Conservation (phyloP, 768 basidiomycete genomes). For the Suillus spraguei region DNA sequence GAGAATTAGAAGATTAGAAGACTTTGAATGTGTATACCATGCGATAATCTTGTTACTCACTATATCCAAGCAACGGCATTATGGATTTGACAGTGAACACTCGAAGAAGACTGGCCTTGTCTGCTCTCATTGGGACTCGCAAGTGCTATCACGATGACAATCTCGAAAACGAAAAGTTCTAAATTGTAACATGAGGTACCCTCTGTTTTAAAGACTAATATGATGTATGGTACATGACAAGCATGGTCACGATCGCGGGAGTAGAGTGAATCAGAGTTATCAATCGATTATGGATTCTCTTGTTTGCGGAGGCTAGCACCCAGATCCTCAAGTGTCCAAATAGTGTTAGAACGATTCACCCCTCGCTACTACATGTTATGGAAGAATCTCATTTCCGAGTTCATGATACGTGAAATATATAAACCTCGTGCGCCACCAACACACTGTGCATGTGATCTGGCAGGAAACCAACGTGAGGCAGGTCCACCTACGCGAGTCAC, state of each 20-base stretch:
- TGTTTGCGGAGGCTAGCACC: not conserved
- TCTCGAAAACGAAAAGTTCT: too few species aligned
- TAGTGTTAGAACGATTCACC: not conserved
- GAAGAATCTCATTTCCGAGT: not conserved
- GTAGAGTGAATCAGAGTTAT: too few species aligned
- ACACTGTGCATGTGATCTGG: not conserved
- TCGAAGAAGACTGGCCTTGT: not conserved
- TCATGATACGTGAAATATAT: not conserved
- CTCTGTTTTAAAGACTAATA: too few species aligned
- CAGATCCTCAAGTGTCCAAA: not conserved
- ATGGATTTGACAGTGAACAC: not conserved
- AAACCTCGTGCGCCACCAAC: not conserved
- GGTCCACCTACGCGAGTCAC: too few species aligned
- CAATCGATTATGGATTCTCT: not conserved
- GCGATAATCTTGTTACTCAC: not conserved
- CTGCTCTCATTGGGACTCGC: too few species aligned
- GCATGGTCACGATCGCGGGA: not conserved
- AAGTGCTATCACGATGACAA: too few species aligned
- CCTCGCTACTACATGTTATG: not conserved
- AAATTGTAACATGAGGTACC: too few species aligned
- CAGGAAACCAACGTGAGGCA: not conserved
- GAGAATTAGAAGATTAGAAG: slow-evolving; percentile 21
- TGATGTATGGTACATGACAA: not conserved
- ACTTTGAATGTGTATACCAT: not conserved
- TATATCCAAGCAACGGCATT: not conserved